Percentiles rank a stretch among this genome's conserved stretches.
These are phyloP conservation scores for Geranium rotundifolium DNA, from an alignment of 345 rosid genomes.

Conservation along the genomic window DNA sequence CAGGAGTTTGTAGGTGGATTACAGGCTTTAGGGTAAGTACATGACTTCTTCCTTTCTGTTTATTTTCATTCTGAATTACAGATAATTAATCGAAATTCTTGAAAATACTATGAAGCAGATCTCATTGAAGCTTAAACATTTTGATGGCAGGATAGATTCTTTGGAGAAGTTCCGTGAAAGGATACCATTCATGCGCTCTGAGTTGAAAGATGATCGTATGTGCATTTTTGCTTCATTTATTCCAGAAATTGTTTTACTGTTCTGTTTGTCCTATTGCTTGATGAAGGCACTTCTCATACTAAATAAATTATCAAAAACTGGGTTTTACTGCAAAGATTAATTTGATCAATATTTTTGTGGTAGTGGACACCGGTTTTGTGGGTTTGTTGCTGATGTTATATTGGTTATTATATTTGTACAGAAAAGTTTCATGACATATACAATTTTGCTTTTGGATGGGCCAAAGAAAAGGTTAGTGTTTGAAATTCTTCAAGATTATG, in stretches of 20 bases:
- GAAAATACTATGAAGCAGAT: neutral
- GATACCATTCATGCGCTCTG: slow-evolving; percentile 75
- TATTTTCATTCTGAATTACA: neutral
- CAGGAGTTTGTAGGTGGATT: slow-evolving; percentile 80
- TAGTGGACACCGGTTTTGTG: neutral
- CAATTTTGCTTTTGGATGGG: slow-evolving; percentile 96
- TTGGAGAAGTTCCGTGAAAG: slow-evolving; percentile 71
- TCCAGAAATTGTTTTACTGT: no score
- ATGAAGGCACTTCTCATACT: no score
- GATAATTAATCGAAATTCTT: neutral
- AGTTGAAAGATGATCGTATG: slow-evolving; percentile 94
- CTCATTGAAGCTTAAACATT: slow-evolving; percentile 7
- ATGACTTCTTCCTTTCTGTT: neutral
- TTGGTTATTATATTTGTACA: slow-evolving; percentile 26
- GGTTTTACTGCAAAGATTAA: no score
- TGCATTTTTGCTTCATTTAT: slow-evolving; percentile 8
- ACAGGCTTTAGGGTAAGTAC: slow-evolving; percentile 68
- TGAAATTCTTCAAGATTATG: neutral
- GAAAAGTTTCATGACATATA: slow-evolving; percentile 91
- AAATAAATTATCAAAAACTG: no score
- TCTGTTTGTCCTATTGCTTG: no score
- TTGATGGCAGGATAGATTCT: slow-evolving; percentile 77
- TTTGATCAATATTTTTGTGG: neutral
- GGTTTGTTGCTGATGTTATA: slow-evolving; percentile 3
- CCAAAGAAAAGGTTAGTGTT: slow-evolving; percentile 78